Conservation (phyloP, 2,329 filamentous ascomycete genomes). For the Magnaporthiopsis incrustans region DNA sequence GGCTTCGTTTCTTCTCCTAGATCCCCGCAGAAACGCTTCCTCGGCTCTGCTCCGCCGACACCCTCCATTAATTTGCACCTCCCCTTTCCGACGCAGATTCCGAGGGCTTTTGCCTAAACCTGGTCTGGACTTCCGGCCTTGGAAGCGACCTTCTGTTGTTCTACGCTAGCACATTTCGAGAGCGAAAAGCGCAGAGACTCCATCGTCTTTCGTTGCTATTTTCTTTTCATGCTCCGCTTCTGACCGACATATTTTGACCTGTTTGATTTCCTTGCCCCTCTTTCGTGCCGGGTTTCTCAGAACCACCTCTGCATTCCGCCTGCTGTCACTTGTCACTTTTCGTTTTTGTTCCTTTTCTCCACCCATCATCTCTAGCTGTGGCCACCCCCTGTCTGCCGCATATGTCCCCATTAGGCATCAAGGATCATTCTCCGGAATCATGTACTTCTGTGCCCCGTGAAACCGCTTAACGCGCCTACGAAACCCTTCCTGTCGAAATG, state of each 20-base stretch:
- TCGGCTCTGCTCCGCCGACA: no score
- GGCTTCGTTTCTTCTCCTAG: no score
- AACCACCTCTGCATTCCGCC: no score
- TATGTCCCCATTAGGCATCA: not conserved
- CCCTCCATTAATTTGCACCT: not conserved
- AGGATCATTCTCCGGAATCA: not conserved
- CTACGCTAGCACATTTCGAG: not conserved
- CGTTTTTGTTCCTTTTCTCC: not conserved
- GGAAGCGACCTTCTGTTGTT: not conserved
- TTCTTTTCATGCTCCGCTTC: not conserved
- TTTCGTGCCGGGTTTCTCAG: not conserved
- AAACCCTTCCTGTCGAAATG: not conserved
- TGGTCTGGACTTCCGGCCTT: not conserved
- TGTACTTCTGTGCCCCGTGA: not conserved
- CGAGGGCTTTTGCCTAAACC: not conserved
- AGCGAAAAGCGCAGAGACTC: not conserved
- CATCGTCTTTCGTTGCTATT: not conserved
- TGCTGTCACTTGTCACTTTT: not conserved
- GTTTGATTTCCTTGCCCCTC: not conserved
- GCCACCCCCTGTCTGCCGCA: no score
- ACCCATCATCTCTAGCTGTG: no score
- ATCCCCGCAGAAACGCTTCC: no score
- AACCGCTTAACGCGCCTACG: not conserved
- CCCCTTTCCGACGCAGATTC: not conserved
- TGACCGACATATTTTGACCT: no score